Percentiles rank a stretch among this genome's conserved stretches.
These are phyloP conservation scores for Colletotrichum tropicicola DNA, from an alignment of 2,329 filamentous ascomycete genomes.

Conservation along the genomic window DNA sequence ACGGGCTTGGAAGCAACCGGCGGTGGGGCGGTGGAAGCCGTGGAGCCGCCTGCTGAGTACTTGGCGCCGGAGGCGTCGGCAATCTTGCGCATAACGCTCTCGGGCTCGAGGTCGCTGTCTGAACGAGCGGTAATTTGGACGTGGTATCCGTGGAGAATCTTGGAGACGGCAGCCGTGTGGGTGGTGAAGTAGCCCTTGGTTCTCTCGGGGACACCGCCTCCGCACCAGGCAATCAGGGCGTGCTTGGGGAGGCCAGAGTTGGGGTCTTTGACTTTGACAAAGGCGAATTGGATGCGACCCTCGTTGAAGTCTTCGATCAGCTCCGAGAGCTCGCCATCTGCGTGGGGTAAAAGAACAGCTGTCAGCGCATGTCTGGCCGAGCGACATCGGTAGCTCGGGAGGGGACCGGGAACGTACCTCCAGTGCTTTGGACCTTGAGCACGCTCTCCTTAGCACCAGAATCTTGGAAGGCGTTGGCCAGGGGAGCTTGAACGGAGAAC, in stretches of 20 bases:
- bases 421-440: conserved; percentile 91
- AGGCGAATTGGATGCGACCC: conserved; percentile 95
- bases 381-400: conserved; percentile 23
- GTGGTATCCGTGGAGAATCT: conserved; percentile 95
- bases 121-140: conserved; percentile 97
- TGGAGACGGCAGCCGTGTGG: conserved; percentile 88
- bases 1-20: conserved; percentile 88
- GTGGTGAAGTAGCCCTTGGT: conserved; percentile 99
- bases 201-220: conserved; percentile 95
- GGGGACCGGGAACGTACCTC: conserved; percentile 64
- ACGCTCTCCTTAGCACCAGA: conserved; percentile 89
- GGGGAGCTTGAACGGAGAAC: conserved; percentile 90
- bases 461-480: conserved; percentile 93
- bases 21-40: conserved; percentile 66
- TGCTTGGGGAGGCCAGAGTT: conserved; percentile 91
- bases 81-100: conserved; percentile 91
- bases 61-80: conserved; percentile 94
- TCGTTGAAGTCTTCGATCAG: conserved; percentile 97
- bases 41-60: conserved; percentile 77
- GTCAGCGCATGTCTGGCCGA: conserved; percentile 29
- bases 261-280: conserved; percentile 94
- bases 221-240: conserved; percentile 95
- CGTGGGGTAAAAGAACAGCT: neutral
- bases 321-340: conserved; percentile 90
- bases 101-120: conserved; percentile 86